A percentile compares a stretch with the other conserved stretches of the same genome.
Conservation (phyloP, 225 moss, liverwort and hornwort genomes). For the Takakia lepidozioides region DNA sequence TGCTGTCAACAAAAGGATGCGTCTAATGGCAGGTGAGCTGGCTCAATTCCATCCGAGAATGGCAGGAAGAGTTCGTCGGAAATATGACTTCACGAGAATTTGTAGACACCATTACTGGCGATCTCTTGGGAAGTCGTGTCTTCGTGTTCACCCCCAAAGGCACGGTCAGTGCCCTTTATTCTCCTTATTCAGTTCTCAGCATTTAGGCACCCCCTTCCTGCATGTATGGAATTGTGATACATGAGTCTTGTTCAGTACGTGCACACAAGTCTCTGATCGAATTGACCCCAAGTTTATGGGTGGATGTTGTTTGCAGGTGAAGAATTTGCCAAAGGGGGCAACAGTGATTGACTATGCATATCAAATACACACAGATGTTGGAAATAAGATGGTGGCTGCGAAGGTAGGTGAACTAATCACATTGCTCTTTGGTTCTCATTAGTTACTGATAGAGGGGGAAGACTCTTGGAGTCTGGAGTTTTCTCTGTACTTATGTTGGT, state of each 20-base stretch:
- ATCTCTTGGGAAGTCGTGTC: conserved; percentile 92
- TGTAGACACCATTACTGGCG: conserved; percentile 96
- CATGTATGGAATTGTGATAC: too few relatives aligned
- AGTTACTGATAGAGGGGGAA: too few relatives aligned
- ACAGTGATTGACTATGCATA: conserved; percentile 99
- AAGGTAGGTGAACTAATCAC: too few relatives aligned
- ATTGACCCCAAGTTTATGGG: too few relatives aligned
- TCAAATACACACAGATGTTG: conserved; percentile 96
- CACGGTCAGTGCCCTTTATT: conserved; percentile 41
- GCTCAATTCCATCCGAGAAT: conserved; percentile 98
- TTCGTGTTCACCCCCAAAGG: conserved; percentile 98
- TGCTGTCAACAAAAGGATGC: too few relatives aligned
- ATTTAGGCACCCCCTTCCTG: too few relatives aligned
- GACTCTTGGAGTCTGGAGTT: too few relatives aligned
- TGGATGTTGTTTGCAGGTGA: conserved; percentile 46
- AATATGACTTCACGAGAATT: conserved; percentile 99
- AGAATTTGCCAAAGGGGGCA: conserved; percentile 96
- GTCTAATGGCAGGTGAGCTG: conserved; percentile 98
- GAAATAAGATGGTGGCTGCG: conserved; percentile 98
- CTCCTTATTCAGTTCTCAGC: conserved; percentile 1
- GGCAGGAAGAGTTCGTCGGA: conserved; percentile 99
- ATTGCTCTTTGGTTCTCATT: too few relatives aligned
- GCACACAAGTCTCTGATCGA: too few relatives aligned
- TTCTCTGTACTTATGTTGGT: too few relatives aligned
- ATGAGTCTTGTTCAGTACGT: too few relatives aligned